phyloP scores from a whole-genome alignment of 2,329 filamentous ascomycete species.

The Aspergillus candidus region DNA sequence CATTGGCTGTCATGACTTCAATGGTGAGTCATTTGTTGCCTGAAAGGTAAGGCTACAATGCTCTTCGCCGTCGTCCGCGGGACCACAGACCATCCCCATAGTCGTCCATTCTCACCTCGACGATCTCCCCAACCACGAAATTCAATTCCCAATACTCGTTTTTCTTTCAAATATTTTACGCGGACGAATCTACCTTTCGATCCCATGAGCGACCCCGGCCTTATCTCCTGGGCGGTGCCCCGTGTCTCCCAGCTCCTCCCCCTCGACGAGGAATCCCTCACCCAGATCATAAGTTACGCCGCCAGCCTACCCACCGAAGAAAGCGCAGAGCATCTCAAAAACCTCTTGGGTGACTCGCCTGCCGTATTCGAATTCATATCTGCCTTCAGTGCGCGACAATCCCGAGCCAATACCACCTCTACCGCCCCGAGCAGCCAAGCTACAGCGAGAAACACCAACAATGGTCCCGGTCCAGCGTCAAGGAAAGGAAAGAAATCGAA shows the following conservation, averaged over 20 bases:
- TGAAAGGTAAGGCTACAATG: slow-evolving; percentile 10
- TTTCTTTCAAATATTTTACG: not conserved
- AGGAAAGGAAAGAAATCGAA: slow-evolving; percentile 53
- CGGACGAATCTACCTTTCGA: not conserved
- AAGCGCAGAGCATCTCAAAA: slow-evolving; percentile 77
- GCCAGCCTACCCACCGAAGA: slow-evolving; percentile 68
- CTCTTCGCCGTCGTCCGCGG: not conserved
- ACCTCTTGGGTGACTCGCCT: slow-evolving; percentile 80
- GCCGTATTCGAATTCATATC: slow-evolving; percentile 66
- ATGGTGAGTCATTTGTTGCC: slow-evolving; percentile 4
- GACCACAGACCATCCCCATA: slow-evolving; percentile 1
- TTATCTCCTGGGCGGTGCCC: slow-evolving; percentile 54
- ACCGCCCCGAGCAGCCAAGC: slow-evolving; percentile 25
- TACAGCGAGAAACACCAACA: not conserved
- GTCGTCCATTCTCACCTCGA: slow-evolving; percentile 1
- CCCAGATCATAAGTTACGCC: slow-evolving; percentile 78
- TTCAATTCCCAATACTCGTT: not conserved
- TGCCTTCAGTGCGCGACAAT: slow-evolving; percentile 63
- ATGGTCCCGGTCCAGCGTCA: slow-evolving; percentile 5
- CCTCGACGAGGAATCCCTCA: slow-evolving; percentile 75
- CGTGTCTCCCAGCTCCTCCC: slow-evolving; percentile 76
- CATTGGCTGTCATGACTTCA: not conserved
- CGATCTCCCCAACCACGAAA: not conserved
- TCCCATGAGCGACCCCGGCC: slow-evolving; percentile 24
- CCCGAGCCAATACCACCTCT: slow-evolving; percentile 12